A percentile compares a stretch with the other conserved stretches of the same genome.
These are phyloP conservation scores for Pleurotus giganteus DNA, from an alignment of 768 basidiomycete species.

Conservation along the genomic window DNA sequence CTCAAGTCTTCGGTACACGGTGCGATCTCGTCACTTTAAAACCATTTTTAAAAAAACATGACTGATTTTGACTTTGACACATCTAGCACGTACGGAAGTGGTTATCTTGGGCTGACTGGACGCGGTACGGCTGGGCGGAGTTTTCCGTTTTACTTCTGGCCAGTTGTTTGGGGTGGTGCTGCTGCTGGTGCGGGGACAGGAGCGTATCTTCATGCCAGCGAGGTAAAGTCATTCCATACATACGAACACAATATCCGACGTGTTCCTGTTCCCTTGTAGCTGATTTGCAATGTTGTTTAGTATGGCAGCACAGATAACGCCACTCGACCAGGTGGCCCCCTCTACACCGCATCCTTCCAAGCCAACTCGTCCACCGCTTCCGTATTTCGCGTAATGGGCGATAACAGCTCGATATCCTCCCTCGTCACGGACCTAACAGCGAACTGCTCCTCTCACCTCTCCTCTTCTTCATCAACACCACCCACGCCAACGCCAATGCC, in stretches of 20 bases:
- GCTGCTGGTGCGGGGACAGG: constrained; percentile 21
- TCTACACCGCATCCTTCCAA: constrained; percentile 34
- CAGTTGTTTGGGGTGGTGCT: constrained; percentile 46
- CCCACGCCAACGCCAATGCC: constrained; percentile 27
- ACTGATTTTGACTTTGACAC: constrained; percentile 3
- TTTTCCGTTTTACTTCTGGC: constrained; percentile 72
- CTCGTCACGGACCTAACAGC: constrained; percentile 34
- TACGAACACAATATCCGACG: too few species aligned
- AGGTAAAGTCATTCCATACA: constrained; percentile 39
- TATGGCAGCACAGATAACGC: constrained; percentile 43
- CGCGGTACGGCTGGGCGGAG: constrained; percentile 46
- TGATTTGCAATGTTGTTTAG: constrained; percentile 24
- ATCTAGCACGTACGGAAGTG: constrained; percentile 56
- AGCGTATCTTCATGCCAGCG: constrained; percentile 27
- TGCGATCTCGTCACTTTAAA: constrained; percentile 19
- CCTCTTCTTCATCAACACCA: constrained; percentile 23
- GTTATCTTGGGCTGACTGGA: constrained; percentile 50
- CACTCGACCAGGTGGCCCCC: constrained; percentile 45
- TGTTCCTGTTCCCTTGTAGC: background rate
- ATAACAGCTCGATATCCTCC: constrained; percentile 40
- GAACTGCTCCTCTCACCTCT: constrained; percentile 39
- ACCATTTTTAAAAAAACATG: constrained; percentile 5
- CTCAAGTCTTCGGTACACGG: constrained; percentile 42
- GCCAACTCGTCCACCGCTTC: constrained; percentile 32
- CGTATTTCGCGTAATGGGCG: constrained; percentile 42